These are phyloP conservation scores for Eucalyptus curtisii DNA, from an alignment of 345 rosid genomes.

Conservation along the genomic window DNA sequence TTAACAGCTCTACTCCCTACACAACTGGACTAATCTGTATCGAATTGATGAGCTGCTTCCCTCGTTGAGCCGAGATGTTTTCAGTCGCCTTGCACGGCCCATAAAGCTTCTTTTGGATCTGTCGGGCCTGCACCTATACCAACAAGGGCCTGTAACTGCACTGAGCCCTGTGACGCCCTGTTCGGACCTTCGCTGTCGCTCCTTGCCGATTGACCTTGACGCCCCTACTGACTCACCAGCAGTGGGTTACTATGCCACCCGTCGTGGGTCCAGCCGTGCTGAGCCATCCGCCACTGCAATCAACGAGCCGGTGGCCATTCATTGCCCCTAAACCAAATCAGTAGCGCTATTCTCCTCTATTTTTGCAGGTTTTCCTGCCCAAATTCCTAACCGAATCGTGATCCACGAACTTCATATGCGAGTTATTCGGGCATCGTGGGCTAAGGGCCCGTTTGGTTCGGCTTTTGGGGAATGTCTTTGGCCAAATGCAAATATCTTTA, in stretches of 20 bases:
- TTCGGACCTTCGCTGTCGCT: neutral
- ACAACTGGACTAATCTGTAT: neutral
- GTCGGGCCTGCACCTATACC: neutral
- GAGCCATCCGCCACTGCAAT: neutral
- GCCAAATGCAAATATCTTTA: too few relatives aligned
- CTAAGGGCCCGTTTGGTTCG: too few relatives aligned
- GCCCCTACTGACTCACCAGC: neutral
- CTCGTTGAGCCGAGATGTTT: neutral
- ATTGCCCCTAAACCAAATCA: neutral
- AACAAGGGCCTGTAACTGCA: neutral
- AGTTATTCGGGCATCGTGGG: neutral
- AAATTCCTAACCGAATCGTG: neutral
- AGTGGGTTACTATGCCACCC: rapidly evolving
- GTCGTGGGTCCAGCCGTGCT: neutral
- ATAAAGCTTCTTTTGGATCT: neutral
- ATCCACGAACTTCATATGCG: neutral
- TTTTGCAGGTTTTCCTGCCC: neutral
- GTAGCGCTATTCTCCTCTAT: neutral
- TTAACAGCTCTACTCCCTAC: too few relatives aligned
- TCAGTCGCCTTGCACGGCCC: neutral
- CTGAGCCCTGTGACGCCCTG: neutral
- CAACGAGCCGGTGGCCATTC: neutral
- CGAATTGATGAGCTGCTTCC: neutral
- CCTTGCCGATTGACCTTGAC: neutral
- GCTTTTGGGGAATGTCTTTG: too few relatives aligned